Percentiles rank a stretch among this genome's conserved stretches.
Evolutionary conservation across 106 monocot genomes (phyloP).

Genomic region (Vanilla planifolia): DNA sequence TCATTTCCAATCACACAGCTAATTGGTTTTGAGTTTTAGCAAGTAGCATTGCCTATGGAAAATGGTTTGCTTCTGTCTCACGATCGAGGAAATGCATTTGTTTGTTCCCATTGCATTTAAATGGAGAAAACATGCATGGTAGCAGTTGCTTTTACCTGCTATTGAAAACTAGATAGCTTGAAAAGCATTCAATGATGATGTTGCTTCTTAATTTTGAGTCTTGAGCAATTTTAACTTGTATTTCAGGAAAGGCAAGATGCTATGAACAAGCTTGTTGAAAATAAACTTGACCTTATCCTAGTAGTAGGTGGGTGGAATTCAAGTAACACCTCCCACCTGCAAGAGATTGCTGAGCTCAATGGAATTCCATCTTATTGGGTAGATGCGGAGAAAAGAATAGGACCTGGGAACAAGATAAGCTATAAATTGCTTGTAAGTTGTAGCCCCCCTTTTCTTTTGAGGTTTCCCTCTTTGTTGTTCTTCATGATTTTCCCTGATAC

Average conservation of each 20-base stretch:
- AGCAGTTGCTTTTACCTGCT: too few species aligned
- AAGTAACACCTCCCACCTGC: constrained; percentile 94
- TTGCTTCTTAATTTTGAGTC: too few species aligned
- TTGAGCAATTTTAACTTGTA: background rate
- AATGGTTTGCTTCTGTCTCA: too few species aligned
- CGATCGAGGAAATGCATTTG: too few species aligned
- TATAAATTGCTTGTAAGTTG: constrained; percentile 55
- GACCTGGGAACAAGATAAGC: constrained; percentile 83
- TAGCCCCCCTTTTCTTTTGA: background rate
- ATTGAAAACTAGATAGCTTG: too few species aligned
- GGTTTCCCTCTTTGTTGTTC: background rate
- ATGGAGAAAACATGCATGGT: too few species aligned
- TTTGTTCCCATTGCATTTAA: too few species aligned
- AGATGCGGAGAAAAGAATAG: constrained; percentile 88
- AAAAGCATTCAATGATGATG: too few species aligned
- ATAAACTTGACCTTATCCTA: constrained; percentile 86
- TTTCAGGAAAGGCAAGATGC: constrained; percentile 97
- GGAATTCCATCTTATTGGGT: constrained; percentile 97
- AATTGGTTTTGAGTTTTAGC: too few species aligned
- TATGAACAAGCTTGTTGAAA: constrained; percentile 93
- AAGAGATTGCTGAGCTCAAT: constrained; percentile 88
- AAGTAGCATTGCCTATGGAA: too few species aligned
- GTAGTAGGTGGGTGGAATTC: constrained; percentile 99
- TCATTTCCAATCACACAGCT: too few species aligned
- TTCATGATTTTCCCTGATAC: background rate